Conservation (phyloP, 129 eudicot species). For the Erigeron canadensis region DNA sequence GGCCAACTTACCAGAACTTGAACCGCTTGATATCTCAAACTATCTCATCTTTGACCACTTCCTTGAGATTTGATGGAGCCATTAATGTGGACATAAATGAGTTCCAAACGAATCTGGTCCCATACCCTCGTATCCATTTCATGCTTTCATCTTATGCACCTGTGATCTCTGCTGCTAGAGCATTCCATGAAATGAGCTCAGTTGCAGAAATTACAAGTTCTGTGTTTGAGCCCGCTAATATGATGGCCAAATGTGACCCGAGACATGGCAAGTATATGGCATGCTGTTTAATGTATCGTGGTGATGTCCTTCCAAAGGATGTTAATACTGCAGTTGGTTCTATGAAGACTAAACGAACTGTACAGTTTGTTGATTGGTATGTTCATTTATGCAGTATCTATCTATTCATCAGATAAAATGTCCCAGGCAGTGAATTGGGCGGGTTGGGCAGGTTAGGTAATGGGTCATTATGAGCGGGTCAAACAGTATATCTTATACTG, state of each 20-base stretch:
- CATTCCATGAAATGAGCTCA: constrained; percentile 74
- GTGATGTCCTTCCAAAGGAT: constrained; percentile 87
- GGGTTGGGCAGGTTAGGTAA: background rate
- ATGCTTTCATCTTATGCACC: constrained; percentile 92
- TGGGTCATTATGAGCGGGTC: background rate
- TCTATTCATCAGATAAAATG: constrained; percentile 1
- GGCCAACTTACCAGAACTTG: constrained; percentile 75
- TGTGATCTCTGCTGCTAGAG: constrained; percentile 72
- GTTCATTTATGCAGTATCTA: constrained; percentile 4
- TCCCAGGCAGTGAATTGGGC: background rate
- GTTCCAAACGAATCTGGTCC: constrained; percentile 86
- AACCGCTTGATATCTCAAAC: constrained; percentile 79
- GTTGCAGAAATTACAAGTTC: constrained; percentile 77
- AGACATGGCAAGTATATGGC: constrained; percentile 93
- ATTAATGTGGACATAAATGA: constrained; percentile 77
- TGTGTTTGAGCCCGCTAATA: constrained; percentile 74
- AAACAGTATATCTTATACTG: background rate
- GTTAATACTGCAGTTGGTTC: constrained; percentile 78
- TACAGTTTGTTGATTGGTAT: constrained; percentile 91
- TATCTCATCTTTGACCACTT: constrained; percentile 75
- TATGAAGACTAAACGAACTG: constrained; percentile 68
- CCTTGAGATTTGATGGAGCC: constrained; percentile 87
- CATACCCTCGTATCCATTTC: constrained; percentile 85
- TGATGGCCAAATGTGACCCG: constrained; percentile 94
- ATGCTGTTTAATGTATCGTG: constrained; percentile 80